Conservation (phyloP, 192 early-diverging fungal genomes). For the Mycoemilia scoparia region DNA sequence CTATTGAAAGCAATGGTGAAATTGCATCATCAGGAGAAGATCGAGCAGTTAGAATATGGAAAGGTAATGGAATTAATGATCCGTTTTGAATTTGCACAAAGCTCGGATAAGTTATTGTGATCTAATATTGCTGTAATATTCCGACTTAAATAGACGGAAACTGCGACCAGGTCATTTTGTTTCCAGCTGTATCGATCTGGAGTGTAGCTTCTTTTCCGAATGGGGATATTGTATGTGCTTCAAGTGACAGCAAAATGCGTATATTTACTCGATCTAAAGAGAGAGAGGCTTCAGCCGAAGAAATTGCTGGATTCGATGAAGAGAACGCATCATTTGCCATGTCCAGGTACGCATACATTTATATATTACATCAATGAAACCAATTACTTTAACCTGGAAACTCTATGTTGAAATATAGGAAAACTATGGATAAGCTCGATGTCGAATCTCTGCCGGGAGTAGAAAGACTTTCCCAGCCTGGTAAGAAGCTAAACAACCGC, state of each 20-base stretch:
- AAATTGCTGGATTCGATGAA: conserved; percentile 17
- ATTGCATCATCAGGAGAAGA: conserved; percentile 90
- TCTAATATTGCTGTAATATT: conserved; percentile 1
- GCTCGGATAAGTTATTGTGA: not conserved
- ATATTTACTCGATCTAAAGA: conserved; percentile 53
- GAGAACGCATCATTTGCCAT: conserved; percentile 25
- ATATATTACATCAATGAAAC: too few relatives aligned
- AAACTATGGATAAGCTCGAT: conserved; percentile 56
- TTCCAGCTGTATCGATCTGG: conserved; percentile 90
- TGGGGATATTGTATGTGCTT: conserved; percentile 68
- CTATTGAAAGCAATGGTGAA: conserved; percentile 49
- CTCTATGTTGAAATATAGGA: too few relatives aligned
- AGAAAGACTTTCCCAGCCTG: conserved; percentile 50
- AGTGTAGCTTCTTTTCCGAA: conserved; percentile 54
- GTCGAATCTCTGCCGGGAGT: conserved; percentile 58
- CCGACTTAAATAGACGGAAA: conserved; percentile 32
- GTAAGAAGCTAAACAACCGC: too few relatives aligned
- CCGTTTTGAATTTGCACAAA: too few relatives aligned
- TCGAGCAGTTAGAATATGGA: conserved; percentile 71
- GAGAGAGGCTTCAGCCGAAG: conserved; percentile 36
- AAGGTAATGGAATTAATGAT: conserved; percentile 19
- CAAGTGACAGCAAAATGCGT: conserved; percentile 63
- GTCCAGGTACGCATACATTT: too few relatives aligned
- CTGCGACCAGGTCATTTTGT: conserved; percentile 57
- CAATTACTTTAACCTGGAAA: too few relatives aligned